Conservation (phyloP, 2,329 filamentous ascomycete genomes). For the Colletotrichum chrysophilum region DNA sequence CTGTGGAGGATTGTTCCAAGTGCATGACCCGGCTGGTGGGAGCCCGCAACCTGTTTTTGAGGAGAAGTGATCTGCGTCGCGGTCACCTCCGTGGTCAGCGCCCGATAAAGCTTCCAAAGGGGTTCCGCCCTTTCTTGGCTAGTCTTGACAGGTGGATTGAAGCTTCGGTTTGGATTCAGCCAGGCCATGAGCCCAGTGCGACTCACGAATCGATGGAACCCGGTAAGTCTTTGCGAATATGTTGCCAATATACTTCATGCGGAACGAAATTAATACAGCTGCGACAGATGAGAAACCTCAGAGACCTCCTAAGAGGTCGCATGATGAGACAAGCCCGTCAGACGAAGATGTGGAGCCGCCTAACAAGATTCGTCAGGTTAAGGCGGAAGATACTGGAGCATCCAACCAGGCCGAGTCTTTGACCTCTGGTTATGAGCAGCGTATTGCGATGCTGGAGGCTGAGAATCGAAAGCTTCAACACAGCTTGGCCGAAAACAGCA, state of each 20-base stretch:
- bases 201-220: not conserved
- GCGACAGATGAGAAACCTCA: not conserved
- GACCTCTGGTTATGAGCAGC: not conserved
- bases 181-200: fast-evolving
- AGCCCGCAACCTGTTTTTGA: not conserved
- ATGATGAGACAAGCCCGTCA: not conserved
- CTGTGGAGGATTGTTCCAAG: not conserved
- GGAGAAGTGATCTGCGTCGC: not conserved
- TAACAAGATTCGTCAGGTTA: fast-evolving
- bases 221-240: not conserved
- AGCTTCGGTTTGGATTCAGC: not conserved
- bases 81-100: not conserved
- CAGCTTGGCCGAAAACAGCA: not conserved
- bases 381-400: not conserved
- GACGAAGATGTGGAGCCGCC: not conserved
- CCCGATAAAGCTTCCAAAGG: not conserved
- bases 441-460: not conserved
- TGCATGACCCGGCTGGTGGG: not conserved
- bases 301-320: not conserved
- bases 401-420: not conserved
- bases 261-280: fast-evolving
- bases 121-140: not conserved
- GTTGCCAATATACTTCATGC: not conserved
- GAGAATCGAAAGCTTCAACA: not conserved
- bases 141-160: not conserved